phyloP scores from a whole-genome alignment of 129 eudicot species.

The Scalesia atractyloides region DNA sequence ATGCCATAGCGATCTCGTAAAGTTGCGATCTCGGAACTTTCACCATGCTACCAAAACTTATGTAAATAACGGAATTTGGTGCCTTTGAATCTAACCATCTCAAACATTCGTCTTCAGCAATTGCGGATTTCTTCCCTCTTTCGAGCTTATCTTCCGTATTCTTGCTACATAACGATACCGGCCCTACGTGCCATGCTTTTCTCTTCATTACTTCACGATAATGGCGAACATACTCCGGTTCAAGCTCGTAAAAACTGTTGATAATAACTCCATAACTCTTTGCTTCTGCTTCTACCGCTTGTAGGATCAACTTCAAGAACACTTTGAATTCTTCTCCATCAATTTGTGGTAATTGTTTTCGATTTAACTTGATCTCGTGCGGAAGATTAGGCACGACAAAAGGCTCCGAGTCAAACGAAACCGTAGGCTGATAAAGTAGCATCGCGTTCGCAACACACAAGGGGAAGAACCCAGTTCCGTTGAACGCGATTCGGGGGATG shows the following conservation, averaged over 20 bases:
- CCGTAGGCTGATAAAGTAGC: slow-evolving; percentile 36
- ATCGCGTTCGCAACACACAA: slow-evolving; percentile 31
- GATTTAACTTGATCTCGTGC: slow-evolving; percentile 42
- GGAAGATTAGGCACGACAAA: slow-evolving; percentile 65
- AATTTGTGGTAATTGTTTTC: slow-evolving; percentile 28
- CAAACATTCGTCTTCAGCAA: slow-evolving; percentile 45
- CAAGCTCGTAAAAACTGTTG: slow-evolving; percentile 67
- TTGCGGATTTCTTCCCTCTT: slow-evolving; percentile 38
- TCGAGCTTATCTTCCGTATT: slow-evolving; percentile 40
- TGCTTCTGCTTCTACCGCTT: slow-evolving; percentile 36
- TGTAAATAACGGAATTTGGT: slow-evolving; percentile 53
- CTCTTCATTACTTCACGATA: slow-evolving; percentile 47
- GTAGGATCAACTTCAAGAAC: slow-evolving; percentile 13
- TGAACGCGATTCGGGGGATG: slow-evolving; percentile 67
- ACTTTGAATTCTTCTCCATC: slow-evolving; percentile 4
- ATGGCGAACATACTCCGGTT: slow-evolving; percentile 50
- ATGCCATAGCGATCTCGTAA: slow-evolving; percentile 60
- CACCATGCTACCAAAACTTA: slow-evolving; percentile 56
- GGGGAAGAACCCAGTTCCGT: slow-evolving; percentile 52
- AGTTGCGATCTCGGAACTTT: slow-evolving; percentile 33
- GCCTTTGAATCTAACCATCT: slow-evolving; percentile 57
- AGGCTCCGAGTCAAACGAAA: slow-evolving; percentile 45
- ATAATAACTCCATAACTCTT: slow-evolving; percentile 55
- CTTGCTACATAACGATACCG: slow-evolving; percentile 47
- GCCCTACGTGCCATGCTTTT: slow-evolving; percentile 72